These are phyloP conservation scores for Juglanconis juglandina DNA, from an alignment of 2,329 filamentous ascomycete species.

Conservation along the genomic window DNA sequence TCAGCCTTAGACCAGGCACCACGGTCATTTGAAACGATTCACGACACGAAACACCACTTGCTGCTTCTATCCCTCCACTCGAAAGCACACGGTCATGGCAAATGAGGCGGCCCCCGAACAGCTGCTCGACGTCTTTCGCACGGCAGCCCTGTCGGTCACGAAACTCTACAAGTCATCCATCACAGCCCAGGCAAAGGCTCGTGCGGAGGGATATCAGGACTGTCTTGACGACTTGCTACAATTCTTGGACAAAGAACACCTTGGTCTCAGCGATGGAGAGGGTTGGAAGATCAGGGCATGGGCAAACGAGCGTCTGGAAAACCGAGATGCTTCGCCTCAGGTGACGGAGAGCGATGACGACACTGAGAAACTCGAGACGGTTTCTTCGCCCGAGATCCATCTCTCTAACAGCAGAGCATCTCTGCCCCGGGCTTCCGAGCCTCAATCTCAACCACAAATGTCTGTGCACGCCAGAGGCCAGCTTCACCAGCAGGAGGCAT, in stretches of 20 bases:
- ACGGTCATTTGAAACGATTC: too few relatives aligned
- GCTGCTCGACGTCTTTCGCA: slow-evolving; percentile 85
- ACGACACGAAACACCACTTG: too few relatives aligned
- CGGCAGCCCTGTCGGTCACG: slow-evolving; percentile 88
- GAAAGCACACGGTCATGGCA: slow-evolving; percentile 30
- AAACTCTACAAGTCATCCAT: slow-evolving; percentile 94
- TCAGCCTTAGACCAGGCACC: too few relatives aligned
- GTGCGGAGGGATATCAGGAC: slow-evolving; percentile 85
- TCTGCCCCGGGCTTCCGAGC: slow-evolving; percentile 14
- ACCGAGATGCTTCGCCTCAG: slow-evolving; percentile 51
- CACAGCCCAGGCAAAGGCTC: slow-evolving; percentile 69
- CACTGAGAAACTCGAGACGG: slow-evolving; percentile 57
- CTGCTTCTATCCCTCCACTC: not conserved
- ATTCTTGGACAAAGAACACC: slow-evolving; percentile 78
- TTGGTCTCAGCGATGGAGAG: slow-evolving; percentile 77
- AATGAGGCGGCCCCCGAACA: slow-evolving; percentile 51
- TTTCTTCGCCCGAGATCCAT: slow-evolving; percentile 56
- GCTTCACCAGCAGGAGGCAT: slow-evolving; percentile 35
- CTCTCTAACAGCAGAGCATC: slow-evolving; percentile 44
- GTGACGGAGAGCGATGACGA: slow-evolving; percentile 55
- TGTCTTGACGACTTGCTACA: slow-evolving; percentile 84
- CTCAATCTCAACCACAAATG: slow-evolving; percentile 4
- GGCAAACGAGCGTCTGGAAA: slow-evolving; percentile 68
- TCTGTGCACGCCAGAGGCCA: slow-evolving; percentile 30
- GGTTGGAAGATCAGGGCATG: slow-evolving; percentile 60